phyloP scores from a whole-genome alignment of 106 monocot species.

The Vanilla planifolia region DNA sequence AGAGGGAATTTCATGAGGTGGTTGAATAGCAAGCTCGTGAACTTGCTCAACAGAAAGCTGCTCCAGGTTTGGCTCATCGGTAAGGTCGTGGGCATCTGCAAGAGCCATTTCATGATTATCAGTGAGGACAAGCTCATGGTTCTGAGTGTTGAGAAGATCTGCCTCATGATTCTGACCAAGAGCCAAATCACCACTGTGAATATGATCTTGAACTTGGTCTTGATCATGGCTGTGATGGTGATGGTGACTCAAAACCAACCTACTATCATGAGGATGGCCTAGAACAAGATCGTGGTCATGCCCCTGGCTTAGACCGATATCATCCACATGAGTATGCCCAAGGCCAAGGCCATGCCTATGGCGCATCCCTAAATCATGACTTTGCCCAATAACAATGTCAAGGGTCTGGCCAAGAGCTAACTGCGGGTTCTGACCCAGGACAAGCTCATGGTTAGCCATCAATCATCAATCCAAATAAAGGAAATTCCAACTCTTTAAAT shows the following conservation, averaged over 20 bases:
- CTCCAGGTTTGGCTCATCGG: conserved; percentile 37
- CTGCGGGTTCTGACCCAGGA: conserved; percentile 60
- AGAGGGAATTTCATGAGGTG: conserved; percentile 34
- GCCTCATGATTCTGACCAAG: conserved; percentile 47
- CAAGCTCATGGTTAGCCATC: conserved; percentile 88
- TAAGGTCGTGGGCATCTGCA: conserved; percentile 51
- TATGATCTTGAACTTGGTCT: conserved; percentile 3
- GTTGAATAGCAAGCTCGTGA: conserved; percentile 61
- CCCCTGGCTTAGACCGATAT: neutral
- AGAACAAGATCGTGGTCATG: conserved; percentile 6
- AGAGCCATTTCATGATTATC: conserved; percentile 73
- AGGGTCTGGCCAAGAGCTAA: conserved; percentile 48
- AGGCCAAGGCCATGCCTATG: conserved; percentile 47
- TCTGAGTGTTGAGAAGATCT: conserved; percentile 19
- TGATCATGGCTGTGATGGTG: conserved; percentile 14
- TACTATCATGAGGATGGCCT: conserved; percentile 10
- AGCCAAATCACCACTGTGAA: conserved; percentile 28
- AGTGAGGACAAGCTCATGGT: conserved; percentile 38
- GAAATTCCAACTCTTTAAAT: conserved; percentile 5
- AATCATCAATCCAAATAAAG: neutral
- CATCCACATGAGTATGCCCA: conserved; percentile 12
- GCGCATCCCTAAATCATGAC: conserved; percentile 30
- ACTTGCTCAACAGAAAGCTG: conserved; percentile 49
- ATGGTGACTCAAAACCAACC: conserved; percentile 10
- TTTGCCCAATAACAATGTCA: conserved; percentile 60